These are phyloP conservation scores for Pulicaria dysenterica DNA, from an alignment of 129 eudicot species.

Conservation along the genomic window DNA sequence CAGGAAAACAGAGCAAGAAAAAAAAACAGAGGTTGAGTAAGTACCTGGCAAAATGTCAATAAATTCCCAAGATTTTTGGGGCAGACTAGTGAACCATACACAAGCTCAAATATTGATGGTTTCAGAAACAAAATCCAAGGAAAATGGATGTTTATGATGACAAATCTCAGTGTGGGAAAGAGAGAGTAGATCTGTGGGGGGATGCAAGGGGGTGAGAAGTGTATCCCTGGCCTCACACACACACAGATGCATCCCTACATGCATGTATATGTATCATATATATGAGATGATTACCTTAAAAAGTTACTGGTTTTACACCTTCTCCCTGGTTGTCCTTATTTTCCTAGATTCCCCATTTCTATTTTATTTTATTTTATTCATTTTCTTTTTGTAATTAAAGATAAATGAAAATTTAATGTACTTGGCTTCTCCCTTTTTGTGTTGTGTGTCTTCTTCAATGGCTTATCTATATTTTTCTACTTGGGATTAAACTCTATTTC, in stretches of 20 bases:
- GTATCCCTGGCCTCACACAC: slow-evolving; percentile 42
- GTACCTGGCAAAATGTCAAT: slow-evolving; percentile 32
- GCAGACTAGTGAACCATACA: slow-evolving; percentile 30
- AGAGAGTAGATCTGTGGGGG: slow-evolving; percentile 7
- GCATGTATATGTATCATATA: slow-evolving; percentile 31
- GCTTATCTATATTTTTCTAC: slow-evolving; percentile 25
- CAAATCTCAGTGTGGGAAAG: slow-evolving; percentile 21
- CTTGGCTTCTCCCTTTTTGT: slow-evolving; percentile 21
- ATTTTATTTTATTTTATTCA: neutral
- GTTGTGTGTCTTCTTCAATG: slow-evolving; percentile 20
- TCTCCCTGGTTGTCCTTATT: slow-evolving; percentile 43
- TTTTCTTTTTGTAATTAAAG: neutral
- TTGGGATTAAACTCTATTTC: slow-evolving; percentile 8
- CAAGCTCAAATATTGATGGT: slow-evolving; percentile 19
- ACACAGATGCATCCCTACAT: slow-evolving; percentile 30
- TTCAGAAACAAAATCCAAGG: slow-evolving; percentile 31
- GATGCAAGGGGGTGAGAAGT: slow-evolving; percentile 17
- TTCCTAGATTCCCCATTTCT: slow-evolving; percentile 21
- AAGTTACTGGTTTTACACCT: slow-evolving; percentile 41
- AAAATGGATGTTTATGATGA: slow-evolving; percentile 17
- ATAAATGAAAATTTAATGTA: slow-evolving; percentile 15
- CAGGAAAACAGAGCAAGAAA: slow-evolving; percentile 4
- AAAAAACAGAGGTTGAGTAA: slow-evolving; percentile 29
- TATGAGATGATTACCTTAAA: slow-evolving; percentile 43
- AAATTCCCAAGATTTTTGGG: slow-evolving; percentile 30